Conservation (phyloP, 2,329 filamentous ascomycete genomes). For the Paracamarosporium sp. region DNA sequence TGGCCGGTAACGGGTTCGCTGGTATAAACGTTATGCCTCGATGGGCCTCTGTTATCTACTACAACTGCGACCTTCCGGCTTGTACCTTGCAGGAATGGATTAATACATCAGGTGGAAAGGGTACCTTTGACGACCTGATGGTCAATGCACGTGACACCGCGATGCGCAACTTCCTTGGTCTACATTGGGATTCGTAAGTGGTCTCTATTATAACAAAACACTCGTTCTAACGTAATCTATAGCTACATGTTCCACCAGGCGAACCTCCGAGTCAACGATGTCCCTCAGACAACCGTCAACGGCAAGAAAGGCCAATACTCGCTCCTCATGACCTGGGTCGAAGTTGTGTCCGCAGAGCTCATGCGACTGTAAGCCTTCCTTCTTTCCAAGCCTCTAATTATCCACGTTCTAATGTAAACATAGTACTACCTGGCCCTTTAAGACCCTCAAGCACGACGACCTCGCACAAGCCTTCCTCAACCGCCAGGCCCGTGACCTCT, state of each 20-base stretch:
- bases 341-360: slow-evolving; percentile 62
- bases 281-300: slow-evolving; percentile 57
- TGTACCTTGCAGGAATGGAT: slow-evolving; percentile 69
- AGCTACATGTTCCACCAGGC: slow-evolving; percentile 71
- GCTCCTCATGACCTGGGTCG: slow-evolving; percentile 65
- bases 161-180: slow-evolving; percentile 62
- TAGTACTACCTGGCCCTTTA: slow-evolving; percentile 58
- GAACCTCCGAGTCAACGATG: slow-evolving; percentile 61
- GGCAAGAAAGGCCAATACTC: slow-evolving; percentile 56
- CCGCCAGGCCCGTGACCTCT: slow-evolving; percentile 61
- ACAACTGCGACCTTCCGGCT: slow-evolving; percentile 65
- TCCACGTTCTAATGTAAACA: slow-evolving; percentile 5
- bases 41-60: slow-evolving; percentile 69
- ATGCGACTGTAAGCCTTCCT: slow-evolving; percentile 50
- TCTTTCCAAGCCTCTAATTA: slow-evolving; percentile 4
- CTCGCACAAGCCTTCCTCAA: slow-evolving; percentile 59
- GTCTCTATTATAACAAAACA: background rate
- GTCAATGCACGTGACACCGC: slow-evolving; percentile 60
- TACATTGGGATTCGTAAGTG: slow-evolving; percentile 58
- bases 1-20: slow-evolving; percentile 59
- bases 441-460: slow-evolving; percentile 64
- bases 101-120: slow-evolving; percentile 62
- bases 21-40: slow-evolving; percentile 65
- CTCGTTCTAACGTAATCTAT: slow-evolving; percentile 11
- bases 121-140: slow-evolving; percentile 61